These are phyloP conservation scores for Ustilago xerochloae DNA, from an alignment of 1,284 basidiomycete species.

Conservation along the genomic window DNA sequence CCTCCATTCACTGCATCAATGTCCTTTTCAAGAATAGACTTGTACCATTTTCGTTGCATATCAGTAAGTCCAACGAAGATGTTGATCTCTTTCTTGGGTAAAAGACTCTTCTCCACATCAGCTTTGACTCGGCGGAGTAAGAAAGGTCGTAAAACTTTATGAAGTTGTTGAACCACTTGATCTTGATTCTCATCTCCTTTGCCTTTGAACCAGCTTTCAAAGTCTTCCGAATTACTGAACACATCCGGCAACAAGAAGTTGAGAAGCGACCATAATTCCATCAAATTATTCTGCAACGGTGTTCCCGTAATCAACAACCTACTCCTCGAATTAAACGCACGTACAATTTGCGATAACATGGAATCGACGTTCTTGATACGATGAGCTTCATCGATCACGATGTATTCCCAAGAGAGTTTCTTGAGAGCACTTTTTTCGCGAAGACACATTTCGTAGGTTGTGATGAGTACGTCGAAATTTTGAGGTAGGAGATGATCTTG, in stretches of 20 bases:
- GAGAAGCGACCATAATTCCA: constrained; percentile 93
- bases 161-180: constrained; percentile 91
- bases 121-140: constrained; percentile 92
- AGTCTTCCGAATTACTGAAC: constrained; percentile 72
- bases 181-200: constrained; percentile 73
- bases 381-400: constrained; percentile 98
- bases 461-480: constrained; percentile 94
- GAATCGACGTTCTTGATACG: constrained; percentile 99
- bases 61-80: constrained; percentile 97
- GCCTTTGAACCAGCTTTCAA: constrained; percentile 80
- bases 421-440: constrained; percentile 91
- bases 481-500: constrained; percentile 81
- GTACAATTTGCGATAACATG: constrained; percentile 93
- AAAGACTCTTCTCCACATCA: constrained; percentile 94
- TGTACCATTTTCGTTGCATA: constrained; percentile 94
- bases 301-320: constrained; percentile 96
- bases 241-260: constrained; percentile 77
- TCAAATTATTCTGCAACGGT: constrained; percentile 95
- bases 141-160: constrained; percentile 96
- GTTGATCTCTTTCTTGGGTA: constrained; percentile 99
- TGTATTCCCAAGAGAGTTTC: constrained; percentile 97
- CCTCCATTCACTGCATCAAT: constrained; percentile 91
- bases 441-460: constrained; percentile 96
- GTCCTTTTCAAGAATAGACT: constrained; percentile 89
- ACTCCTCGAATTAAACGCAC: constrained; percentile 87